These are phyloP conservation scores for Senecio squalidus DNA, from an alignment of 140 eudicot species.

Conservation along the genomic window DNA sequence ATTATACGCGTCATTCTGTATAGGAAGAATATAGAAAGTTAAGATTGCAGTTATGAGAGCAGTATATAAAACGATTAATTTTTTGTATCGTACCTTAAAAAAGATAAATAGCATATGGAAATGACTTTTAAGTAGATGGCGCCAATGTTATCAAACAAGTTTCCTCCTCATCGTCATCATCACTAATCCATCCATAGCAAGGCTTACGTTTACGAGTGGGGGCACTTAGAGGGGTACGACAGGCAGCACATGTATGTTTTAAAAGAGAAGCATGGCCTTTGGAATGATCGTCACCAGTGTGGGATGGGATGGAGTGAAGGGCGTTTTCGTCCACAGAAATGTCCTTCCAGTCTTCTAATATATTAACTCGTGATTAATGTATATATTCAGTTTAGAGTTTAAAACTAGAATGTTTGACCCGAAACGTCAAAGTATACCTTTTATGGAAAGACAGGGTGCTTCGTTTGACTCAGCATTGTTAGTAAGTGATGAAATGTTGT, in stretches of 20 bases:
- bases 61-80: too few species aligned
- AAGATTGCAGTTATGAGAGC: too few species aligned
- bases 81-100: constrained; percentile 16
- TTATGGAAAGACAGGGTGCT: not conserved
- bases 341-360: not conserved
- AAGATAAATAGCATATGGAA: not conserved
- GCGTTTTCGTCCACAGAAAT: not conserved
- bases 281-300: constrained; percentile 2
- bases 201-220: constrained; percentile 6
- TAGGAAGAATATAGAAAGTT: not conserved
- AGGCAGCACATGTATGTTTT: not conserved
- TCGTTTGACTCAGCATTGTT: constrained; percentile 5
- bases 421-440: constrained; percentile 12
- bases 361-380: not conserved
- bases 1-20: not conserved
- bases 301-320: constrained; percentile 1
- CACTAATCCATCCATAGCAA: constrained; percentile 30
- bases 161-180: constrained; percentile 12
- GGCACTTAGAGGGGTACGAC: constrained; percentile 4
- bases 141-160: not conserved
- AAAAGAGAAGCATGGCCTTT: not conserved
- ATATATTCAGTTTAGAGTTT: not conserved
- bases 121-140: constrained; percentile 5
- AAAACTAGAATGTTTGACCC: not conserved
- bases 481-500: not conserved